These are phyloP conservation scores for Paraconiothyrium brasiliense DNA, from an alignment of 2,329 filamentous ascomycete species.

Conservation along the genomic window DNA sequence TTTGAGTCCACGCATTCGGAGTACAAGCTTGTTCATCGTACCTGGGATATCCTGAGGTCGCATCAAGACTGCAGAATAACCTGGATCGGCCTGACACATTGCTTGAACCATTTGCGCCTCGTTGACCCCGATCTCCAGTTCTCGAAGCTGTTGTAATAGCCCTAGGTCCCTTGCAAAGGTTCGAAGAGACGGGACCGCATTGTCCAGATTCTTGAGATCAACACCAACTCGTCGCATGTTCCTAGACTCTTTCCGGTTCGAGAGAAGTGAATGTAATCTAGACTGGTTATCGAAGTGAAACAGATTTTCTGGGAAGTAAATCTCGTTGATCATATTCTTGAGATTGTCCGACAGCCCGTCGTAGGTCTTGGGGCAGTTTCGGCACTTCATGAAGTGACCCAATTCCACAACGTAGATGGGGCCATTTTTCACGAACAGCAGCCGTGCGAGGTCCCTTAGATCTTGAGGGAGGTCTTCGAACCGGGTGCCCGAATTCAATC, in stretches of 20 bases:
- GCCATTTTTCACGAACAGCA: not conserved
- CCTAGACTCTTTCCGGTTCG: not conserved
- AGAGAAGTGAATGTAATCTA: not conserved
- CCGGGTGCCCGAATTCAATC: not conserved
- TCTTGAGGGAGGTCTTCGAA: not conserved
- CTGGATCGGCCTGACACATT: not conserved
- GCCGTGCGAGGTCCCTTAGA: not conserved
- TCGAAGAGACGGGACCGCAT: not conserved
- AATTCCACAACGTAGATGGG: not conserved
- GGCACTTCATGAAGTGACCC: not conserved
- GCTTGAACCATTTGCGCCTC: conserved; percentile 23
- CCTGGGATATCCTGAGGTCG: conserved; percentile 19
- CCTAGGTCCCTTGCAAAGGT: not conserved
- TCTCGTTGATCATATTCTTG: not conserved
- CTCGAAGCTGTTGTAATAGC: conserved; percentile 19
- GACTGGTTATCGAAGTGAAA: not conserved
- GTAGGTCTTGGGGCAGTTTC: not conserved
- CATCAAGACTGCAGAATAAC: conserved; percentile 9
- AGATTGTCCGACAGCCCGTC: not conserved
- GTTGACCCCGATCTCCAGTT: conserved; percentile 35
- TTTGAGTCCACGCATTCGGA: conserved; percentile 26
- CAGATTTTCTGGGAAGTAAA: not conserved
- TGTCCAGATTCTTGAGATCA: not conserved
- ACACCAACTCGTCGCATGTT: not conserved
- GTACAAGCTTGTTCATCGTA: conserved; percentile 20